Percentiles rank a stretch among this genome's conserved stretches.
Evolutionary conservation across 768 basidiomycete genomes (phyloP).

Genomic region (Rhodosporidiobolus sp.): DNA sequence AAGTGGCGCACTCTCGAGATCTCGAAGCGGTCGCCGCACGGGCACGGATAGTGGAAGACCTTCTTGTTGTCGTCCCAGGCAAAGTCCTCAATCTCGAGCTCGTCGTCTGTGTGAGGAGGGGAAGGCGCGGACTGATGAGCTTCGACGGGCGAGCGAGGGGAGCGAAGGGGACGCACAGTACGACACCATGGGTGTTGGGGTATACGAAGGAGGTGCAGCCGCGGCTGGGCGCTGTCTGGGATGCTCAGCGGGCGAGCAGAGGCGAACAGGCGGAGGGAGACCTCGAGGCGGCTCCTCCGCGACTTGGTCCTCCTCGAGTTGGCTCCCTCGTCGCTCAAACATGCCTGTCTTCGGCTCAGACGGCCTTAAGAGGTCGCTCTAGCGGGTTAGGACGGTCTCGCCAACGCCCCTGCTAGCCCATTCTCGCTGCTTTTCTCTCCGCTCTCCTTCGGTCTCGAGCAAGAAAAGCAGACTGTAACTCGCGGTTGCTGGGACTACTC

Average conservation of each 20-base stretch:
- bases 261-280: not conserved
- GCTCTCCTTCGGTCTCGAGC: too few species aligned
- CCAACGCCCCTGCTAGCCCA: too few species aligned
- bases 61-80: slow-evolving; percentile 71
- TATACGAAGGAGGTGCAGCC: not conserved
- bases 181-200: slow-evolving; percentile 24
- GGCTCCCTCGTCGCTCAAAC: too few species aligned
- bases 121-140: not conserved
- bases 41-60: slow-evolving; percentile 94
- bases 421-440: too few species aligned
- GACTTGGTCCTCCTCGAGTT: not conserved
- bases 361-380: too few species aligned
- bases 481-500: too few species aligned
- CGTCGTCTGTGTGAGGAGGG: slow-evolving; percentile 60
- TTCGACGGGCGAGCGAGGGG: not conserved
- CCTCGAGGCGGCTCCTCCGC: not conserved
- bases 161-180: slow-evolving; percentile 20
- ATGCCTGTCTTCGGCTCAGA: too few species aligned
- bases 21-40: slow-evolving; percentile 97
- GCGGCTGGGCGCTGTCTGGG: not conserved
- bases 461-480: too few species aligned
- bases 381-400: too few species aligned
- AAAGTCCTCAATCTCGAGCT: slow-evolving; percentile 97
- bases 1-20: slow-evolving; percentile 54
- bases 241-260: not conserved